Base-by-base conservation (phyloP, 768 basidiomycete species). In the Boletus rex-veris region DNA sequence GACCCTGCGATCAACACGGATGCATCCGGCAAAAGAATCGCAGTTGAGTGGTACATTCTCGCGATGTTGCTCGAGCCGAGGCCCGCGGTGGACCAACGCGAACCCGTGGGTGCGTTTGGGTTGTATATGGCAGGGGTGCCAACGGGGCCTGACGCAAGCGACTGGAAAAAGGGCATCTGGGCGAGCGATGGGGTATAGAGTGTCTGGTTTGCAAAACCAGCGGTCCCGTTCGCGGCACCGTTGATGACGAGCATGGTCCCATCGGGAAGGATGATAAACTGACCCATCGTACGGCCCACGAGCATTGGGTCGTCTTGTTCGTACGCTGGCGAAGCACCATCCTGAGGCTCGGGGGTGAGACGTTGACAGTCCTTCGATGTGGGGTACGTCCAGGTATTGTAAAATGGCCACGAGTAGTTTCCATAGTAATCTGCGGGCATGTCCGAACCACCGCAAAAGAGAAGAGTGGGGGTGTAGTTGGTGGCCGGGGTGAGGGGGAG, bases 361-460 rank as follows among this genome's bases (percentile, higher is more conserved):
- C 88, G 79, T 54, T 90, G 89, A 68, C 89, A 92, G 64, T 89
- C 86, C 15, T 68, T 58, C 4, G 86, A 88, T 2, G 89, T 80
- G 1, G 86, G 86, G 58, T 82, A 78, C 2, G 79, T 71, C 83
- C 82, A 90, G 1, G 88, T 90, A 70, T 92, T 81, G 67, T 83
- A 82, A 56, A 75, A 79, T 7, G 91, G 88, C 67, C 72, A 81
- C 3, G 83, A 76, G 64, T 92, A 93, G 69, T 91, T 80, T 45
- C 92, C 92, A 75, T 85, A 96, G 42, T 75, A 75, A 8, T 77
- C 74, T 15, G 83, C 85, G 3, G 84, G 75, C 80, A 96, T 86
- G 67, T 88, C 78, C 9, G 83, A 81, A 26, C 96, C 96, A 46
- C 95, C 95, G 59, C 95, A 98, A 73, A 98, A 95, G 41, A 98